These are phyloP conservation scores for Didymella arachidicola DNA, from an alignment of 2,329 filamentous ascomycete species.

Conservation along the genomic window DNA sequence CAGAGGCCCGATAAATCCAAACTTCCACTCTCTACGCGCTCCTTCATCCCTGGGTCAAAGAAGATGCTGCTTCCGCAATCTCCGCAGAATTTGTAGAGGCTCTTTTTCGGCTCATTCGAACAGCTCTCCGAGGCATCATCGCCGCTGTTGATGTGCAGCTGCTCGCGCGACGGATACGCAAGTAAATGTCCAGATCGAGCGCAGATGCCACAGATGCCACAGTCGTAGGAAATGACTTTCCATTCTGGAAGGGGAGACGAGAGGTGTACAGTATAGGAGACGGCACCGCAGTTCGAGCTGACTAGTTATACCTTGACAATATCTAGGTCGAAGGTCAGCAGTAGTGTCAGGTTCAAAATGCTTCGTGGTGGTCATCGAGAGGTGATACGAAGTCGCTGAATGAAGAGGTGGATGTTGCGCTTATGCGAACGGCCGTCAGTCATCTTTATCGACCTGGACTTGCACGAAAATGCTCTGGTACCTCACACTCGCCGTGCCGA, in stretches of 20 bases:
- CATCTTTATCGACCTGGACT: background rate
- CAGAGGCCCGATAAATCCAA: constrained; percentile 39
- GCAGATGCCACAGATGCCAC: constrained; percentile 65
- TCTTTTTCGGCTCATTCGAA: constrained; percentile 36
- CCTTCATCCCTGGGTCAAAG: constrained; percentile 37
- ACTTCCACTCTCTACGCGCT: constrained; percentile 26
- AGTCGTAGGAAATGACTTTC: constrained; percentile 60
- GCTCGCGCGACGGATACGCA: constrained; percentile 45
- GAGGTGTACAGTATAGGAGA: constrained; percentile 59
- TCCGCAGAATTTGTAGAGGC: constrained; percentile 40
- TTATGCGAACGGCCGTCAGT: background rate
- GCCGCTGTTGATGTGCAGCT: constrained; percentile 38
- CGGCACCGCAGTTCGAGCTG: constrained; percentile 63
- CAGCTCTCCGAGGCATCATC: constrained; percentile 34
- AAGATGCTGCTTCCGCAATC: constrained; percentile 41
- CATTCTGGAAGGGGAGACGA: constrained; percentile 59
- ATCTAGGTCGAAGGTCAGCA: constrained; percentile 28
- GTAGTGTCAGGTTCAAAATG: constrained; percentile 27
- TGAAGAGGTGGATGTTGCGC: background rate
- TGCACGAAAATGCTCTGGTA: background rate
- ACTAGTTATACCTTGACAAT: constrained; percentile 55
- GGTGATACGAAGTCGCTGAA: constrained; percentile 1
- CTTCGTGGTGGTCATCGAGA: constrained; percentile 1
- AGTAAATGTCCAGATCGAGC: constrained; percentile 60
- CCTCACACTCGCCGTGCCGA: background rate